phyloP scores from a whole-genome alignment of 2,329 filamentous ascomycete genomes.

The Didymella keratinophila region DNA sequence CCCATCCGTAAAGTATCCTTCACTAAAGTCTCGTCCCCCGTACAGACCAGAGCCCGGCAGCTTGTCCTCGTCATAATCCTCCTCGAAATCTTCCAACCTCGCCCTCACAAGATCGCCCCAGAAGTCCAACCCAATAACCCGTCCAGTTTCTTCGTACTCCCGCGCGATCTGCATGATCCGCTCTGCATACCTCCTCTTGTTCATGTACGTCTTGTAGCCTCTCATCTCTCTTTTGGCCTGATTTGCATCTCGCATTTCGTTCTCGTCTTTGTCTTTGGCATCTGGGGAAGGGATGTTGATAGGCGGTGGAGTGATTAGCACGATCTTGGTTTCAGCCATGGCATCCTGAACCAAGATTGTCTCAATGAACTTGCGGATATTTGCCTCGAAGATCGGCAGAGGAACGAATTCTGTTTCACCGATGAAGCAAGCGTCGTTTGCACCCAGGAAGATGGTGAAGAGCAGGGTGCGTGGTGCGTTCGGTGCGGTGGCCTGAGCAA shows the following conservation, averaged over 20 bases:
- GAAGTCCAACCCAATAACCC: conserved; percentile 46
- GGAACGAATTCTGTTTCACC: conserved; percentile 40
- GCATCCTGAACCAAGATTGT: conserved; percentile 43
- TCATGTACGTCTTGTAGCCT: conserved; percentile 48
- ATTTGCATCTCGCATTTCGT: conserved; percentile 17
- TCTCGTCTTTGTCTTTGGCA: background rate
- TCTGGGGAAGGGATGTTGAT: conserved; percentile 38
- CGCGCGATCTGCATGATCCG: conserved; percentile 48
- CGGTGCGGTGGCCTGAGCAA: conserved; percentile 28
- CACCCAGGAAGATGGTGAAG: conserved; percentile 52
- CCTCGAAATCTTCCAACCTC: conserved; percentile 33
- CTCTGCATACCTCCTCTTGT: conserved; percentile 51
- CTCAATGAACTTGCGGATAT: conserved; percentile 48
- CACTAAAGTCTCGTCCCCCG: conserved; percentile 40
- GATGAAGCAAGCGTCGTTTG: conserved; percentile 51
- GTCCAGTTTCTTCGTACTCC: conserved; percentile 44
- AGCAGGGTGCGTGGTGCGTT: conserved; percentile 43
- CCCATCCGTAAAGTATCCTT: conserved; percentile 50
- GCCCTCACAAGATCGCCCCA: conserved; percentile 44
- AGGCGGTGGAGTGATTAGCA: conserved; percentile 51
- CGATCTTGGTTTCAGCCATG: conserved; percentile 45
- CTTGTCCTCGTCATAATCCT: conserved; percentile 39
- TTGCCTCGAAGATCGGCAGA: conserved; percentile 43
- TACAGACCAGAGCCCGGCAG: conserved; percentile 49
- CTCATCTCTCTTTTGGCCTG: conserved; percentile 23